Conservation (phyloP, 1,284 basidiomycete genomes). For the Cryptococcus maquisensis region DNA sequence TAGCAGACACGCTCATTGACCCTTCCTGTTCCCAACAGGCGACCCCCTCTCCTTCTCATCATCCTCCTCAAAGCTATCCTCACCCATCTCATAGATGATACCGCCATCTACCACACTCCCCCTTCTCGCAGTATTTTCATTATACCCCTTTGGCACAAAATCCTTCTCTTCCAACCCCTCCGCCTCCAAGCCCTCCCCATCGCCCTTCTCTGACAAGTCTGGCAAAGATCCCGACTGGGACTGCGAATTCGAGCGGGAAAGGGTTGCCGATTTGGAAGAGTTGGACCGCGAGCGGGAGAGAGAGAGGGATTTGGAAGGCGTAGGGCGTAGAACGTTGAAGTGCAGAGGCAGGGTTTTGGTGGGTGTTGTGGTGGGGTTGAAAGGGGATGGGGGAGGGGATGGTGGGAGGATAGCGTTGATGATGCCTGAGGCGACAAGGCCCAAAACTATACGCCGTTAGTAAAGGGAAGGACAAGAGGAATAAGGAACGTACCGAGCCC, state of each 20-base stretch:
- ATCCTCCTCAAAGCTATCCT: not conserved
- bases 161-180: not conserved
- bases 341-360: conserved; percentile 1
- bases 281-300: too few relatives aligned
- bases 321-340: not conserved
- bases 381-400: conserved; percentile 6
- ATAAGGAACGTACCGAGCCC: conserved; percentile 61
- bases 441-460: conserved; percentile 17
- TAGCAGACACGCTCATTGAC: not conserved
- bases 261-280: too few relatives aligned
- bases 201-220: not conserved
- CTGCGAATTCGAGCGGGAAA: too few relatives aligned
- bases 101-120: conserved; percentile 22
- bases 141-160: not conserved
- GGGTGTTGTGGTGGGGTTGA: conserved; percentile 17
- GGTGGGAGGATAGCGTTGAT: conserved; percentile 22
- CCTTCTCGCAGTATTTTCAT: conserved; percentile 29
- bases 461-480: not conserved
- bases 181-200: not conserved
- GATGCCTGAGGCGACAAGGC: conserved; percentile 18
- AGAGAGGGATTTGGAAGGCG: not conserved
- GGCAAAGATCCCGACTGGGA: too few relatives aligned
- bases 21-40: not conserved
- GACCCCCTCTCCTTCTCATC: not conserved
- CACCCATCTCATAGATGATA: conserved; percentile 10